These are phyloP conservation scores for Skeletonema grethae DNA, from an alignment of 108 stramenopile species.

Conservation along the genomic window DNA sequence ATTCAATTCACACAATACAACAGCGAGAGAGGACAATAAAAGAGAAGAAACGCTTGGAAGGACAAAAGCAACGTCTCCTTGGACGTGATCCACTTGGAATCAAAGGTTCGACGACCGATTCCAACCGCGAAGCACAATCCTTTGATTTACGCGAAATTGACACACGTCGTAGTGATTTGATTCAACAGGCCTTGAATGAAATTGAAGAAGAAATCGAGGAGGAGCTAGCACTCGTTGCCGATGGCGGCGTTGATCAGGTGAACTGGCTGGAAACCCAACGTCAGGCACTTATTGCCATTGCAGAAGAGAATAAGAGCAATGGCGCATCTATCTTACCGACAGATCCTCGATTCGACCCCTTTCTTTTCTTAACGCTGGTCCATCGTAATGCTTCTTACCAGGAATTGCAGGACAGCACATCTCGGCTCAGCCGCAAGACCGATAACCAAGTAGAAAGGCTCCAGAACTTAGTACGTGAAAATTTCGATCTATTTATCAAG, in stretches of 20 bases:
- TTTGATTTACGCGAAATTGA: constrained; percentile 75
- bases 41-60: constrained; percentile 69
- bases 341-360: constrained; percentile 79
- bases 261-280: constrained; percentile 66
- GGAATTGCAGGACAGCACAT: constrained; percentile 69
- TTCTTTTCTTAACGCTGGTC: constrained; percentile 86
- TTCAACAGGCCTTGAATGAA: constrained; percentile 68
- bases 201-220: constrained; percentile 53
- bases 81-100: constrained; percentile 80
- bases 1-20: neutral
- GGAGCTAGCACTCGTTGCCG: constrained; percentile 50
- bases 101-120: neutral
- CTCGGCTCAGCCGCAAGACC: constrained; percentile 79
- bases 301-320: constrained; percentile 45
- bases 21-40: constrained; percentile 53
- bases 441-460: constrained; percentile 83
- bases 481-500: constrained; percentile 85
- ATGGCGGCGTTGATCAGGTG: constrained; percentile 58
- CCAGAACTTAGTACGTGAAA: constrained; percentile 86
- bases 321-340: constrained; percentile 70
- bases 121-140: constrained; percentile 26
- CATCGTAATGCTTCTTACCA: constrained; percentile 79
- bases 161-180: constrained; percentile 47
- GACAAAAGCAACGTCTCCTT: constrained; percentile 67
- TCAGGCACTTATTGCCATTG: constrained; percentile 65